Percentiles rank a stretch among this genome's conserved stretches.
phyloP scores from a whole-genome alignment of 1,139 yeast genomes.

The Kodamaea anthophila region DNA sequence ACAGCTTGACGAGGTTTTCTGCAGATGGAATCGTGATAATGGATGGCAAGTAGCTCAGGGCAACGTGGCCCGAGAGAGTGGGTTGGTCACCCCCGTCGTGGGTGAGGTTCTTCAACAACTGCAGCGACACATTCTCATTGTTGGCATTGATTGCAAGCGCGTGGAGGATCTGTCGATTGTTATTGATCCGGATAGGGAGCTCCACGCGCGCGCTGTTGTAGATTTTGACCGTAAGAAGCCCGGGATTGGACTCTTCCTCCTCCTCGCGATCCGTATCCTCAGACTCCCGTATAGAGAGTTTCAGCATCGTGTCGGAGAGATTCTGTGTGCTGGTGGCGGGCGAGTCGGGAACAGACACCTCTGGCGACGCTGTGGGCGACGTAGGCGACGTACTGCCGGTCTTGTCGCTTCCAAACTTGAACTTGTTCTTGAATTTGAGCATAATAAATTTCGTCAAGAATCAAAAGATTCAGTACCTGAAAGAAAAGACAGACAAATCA shows the following conservation, averaged over 20 bases:
- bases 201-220: slow-evolving; percentile 55
- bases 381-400: slow-evolving; percentile 6
- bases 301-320: slow-evolving; percentile 24
- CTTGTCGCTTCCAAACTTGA: slow-evolving; percentile 29
- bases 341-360: slow-evolving; percentile 5
- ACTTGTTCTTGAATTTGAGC: slow-evolving; percentile 43
- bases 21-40: slow-evolving; percentile 55
- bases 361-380: slow-evolving; percentile 9
- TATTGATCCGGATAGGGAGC: slow-evolving; percentile 55
- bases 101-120: slow-evolving; percentile 28
- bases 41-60: slow-evolving; percentile 55
- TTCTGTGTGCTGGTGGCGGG: slow-evolving; percentile 17
- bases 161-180: slow-evolving; percentile 45
- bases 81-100: slow-evolving; percentile 20
- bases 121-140: slow-evolving; percentile 31
- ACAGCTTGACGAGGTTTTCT: slow-evolving; percentile 45
- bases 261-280: slow-evolving; percentile 3
- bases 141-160: slow-evolving; percentile 48
- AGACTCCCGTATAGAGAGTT: slow-evolving; percentile 14
- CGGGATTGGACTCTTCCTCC: slow-evolving; percentile 38
- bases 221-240: slow-evolving; percentile 63
- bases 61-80: slow-evolving; percentile 25
- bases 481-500: too few species aligned
- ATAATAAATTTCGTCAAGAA: slow-evolving; percentile 13
- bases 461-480: too few species aligned